Base-by-base conservation (phyloP, 2,329 filamentous ascomycete genomes). In the Polychaeton citri region DNA sequence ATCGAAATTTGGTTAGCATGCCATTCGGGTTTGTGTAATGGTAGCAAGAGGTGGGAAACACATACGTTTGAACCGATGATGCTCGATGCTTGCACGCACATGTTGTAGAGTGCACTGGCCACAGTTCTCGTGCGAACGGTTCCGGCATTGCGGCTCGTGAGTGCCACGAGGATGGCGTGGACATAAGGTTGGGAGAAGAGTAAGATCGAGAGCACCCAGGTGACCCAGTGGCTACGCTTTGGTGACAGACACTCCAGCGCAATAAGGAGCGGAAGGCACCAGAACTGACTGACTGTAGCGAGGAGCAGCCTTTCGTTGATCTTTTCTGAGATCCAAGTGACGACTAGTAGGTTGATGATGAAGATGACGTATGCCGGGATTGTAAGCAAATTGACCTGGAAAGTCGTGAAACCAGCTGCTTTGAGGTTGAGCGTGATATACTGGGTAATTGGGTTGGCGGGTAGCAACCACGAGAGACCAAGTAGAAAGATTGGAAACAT, bases 21-120 rank as follows among this genome's bases (percentile, higher is more conserved):
- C 8, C 21, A n/a, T n/a, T n/a, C n/a, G n/a, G n/a, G n/a, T n/a
- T 16, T 32, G 4, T 16, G 13, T 17, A 17, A 10, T 16, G 10
- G 5, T 3, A 4, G 17, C 12, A 9, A 16, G 5, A 15, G 10
- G 17, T 5, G 12, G 10, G 3, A 13, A 12, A 10, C 5, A 37
- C 43, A 36, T 13, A 47, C 43, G 32, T 54, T 48, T 5, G 38
- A 49, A 7, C 55, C 53, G 37, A 62, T 56, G 36, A 65, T 53
- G 19, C 53, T 58, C 4, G 54, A 57, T 6, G 55, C 47, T 34
- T 65, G 62, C 9, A 63, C 60, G 20, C 51, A 52, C 42, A 65
- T 61, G 47, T 79, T 79, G 54, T 79, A 79, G n/a, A 74, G 57
- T 0, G 72, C 75, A 0, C 73, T 69, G 0, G 72, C 72, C 2